Base-by-base conservation (phyloP, 768 basidiomycete species). In the Flagelloscypha sp. region DNA sequence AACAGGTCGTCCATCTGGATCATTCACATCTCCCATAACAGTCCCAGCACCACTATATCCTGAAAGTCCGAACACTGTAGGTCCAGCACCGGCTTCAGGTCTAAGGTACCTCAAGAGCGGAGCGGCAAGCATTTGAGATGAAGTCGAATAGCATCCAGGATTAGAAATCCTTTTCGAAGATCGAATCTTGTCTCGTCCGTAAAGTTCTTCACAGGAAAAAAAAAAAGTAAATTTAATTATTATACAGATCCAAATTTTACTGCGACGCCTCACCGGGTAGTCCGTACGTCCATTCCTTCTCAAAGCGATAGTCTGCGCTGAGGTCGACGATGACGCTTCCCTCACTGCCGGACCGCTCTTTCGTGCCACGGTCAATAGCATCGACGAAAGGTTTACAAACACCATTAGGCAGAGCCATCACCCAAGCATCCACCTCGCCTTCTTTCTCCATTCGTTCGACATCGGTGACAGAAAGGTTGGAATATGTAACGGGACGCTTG, bases 361-460 rank as follows among this genome's bases (percentile, higher is more conserved):
- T 61, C 10, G 80, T 66, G 5, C 81, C 88, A 24, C 75, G 70
- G 50, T 95, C 90, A 31, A 99, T 63, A 11, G 94, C 94, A 50
- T 93, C 90, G 22, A 99, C 90, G 54, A 94, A 99, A 1, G 93
- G 93, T 59, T 93, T 92, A 64, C 86, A 84, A 16, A 89, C 74
- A 13, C 95, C 95, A 47, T 98, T 99, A n/a, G 95, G 95, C 31
- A 99, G 72, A 2, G 95, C 95, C 86, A 97, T 93, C 35, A 98
- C 77, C 94, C 95, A 99, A 7, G 90, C 94, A 53, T 99, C 94
- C 12, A 99, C 89, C 50, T 84, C 84, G 7, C 84, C 81, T 33
- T 76, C 65, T 59, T 80, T 79, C 60, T 97, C 95, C 81, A 99
- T 84, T 53, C 62, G 66, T 55, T 87, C 79, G 7, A 97, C 84